Percentiles rank a stretch among this genome's conserved stretches.
phyloP scores from a whole-genome alignment of 1,284 basidiomycete species.

The Malassezia yamatoensis region DNA sequence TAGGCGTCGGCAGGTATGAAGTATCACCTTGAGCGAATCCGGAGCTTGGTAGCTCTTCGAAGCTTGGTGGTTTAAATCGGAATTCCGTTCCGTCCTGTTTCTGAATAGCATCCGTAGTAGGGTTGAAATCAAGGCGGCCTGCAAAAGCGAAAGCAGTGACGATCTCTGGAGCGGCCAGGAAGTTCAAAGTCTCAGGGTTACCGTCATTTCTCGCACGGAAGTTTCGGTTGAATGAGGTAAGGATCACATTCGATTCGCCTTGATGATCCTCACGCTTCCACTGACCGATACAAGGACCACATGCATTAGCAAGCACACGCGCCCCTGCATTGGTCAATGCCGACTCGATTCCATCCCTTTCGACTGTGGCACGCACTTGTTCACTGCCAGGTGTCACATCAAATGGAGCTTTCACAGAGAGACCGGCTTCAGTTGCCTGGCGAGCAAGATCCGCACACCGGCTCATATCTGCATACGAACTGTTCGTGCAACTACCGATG shows the following conservation, averaged over 20 bases:
- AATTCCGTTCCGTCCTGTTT: constrained; percentile 66
- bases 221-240: constrained; percentile 96
- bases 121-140: constrained; percentile 88
- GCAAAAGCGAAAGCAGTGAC: constrained; percentile 90
- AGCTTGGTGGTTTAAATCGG: constrained; percentile 73
- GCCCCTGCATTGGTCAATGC: constrained; percentile 76
- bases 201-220: constrained; percentile 98
- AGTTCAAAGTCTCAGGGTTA: constrained; percentile 91
- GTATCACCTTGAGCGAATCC: constrained; percentile 74
- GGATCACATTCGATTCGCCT: constrained; percentile 86
- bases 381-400: constrained; percentile 95
- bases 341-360: constrained; percentile 76
- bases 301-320: constrained; percentile 89
- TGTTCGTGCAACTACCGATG: constrained; percentile 94
- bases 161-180: constrained; percentile 90
- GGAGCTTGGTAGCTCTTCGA: constrained; percentile 68
- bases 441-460: constrained; percentile 79
- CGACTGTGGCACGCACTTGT: constrained; percentile 93
- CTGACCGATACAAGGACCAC: constrained; percentile 97
- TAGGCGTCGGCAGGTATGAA: constrained; percentile 67
- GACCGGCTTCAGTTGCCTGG: constrained; percentile 74
- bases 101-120: constrained; percentile 68
- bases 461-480: constrained; percentile 55
- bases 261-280: constrained; percentile 90
- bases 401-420: constrained; percentile 80